Base-by-base conservation (phyloP, 1,139 yeast genomes). In the Candida albicans region DNA sequence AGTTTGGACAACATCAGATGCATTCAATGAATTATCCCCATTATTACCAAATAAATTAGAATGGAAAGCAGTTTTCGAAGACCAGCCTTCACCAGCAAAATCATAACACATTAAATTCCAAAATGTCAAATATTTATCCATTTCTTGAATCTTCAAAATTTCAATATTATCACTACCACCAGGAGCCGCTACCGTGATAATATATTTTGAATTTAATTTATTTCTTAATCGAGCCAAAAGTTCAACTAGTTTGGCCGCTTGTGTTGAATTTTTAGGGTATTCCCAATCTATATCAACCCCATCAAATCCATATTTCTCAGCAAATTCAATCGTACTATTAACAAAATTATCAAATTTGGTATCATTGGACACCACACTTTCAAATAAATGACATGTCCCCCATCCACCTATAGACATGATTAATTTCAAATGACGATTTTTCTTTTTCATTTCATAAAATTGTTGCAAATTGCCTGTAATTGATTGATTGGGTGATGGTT, bases 241-340 rank as follows among this genome's bases (percentile, higher is more conserved):
- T 10, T 62, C 60, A 1, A 79, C 69, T 46, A 82, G 73, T 39
- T 61, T 59, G 1, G 52, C 44, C 1, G 81, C 80, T 48, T 87
- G 84, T 1, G 59, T 53, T 2, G 55, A 53, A 35, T 64, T 70
- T 18, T 65, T 59, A 0, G 97, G 96, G 53, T 84, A 91, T 61
- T 93, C 99, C 97, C 97, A 93, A 64, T 93, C 99, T 30, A 93
- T 67, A 61, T 93, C 99, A 40, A 93, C 70, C 0, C 99, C 98
- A 60, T 93, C 98, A 55, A 93, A 82, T 0, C 87, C 85, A 56
- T 81, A 76, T 41, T 71, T 65, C 2, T 63, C 51, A 55, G 88
- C 69, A 28, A 78, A 62, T 0, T 64, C 62, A 1, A 77, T 70
- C 1, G 83, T 68, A 1, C 84, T 70, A 1, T 56, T 46, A 2